These are phyloP conservation scores for Nakaseomyces nivariensis DNA, from an alignment of 1,139 yeast species.

Conservation along the genomic window DNA sequence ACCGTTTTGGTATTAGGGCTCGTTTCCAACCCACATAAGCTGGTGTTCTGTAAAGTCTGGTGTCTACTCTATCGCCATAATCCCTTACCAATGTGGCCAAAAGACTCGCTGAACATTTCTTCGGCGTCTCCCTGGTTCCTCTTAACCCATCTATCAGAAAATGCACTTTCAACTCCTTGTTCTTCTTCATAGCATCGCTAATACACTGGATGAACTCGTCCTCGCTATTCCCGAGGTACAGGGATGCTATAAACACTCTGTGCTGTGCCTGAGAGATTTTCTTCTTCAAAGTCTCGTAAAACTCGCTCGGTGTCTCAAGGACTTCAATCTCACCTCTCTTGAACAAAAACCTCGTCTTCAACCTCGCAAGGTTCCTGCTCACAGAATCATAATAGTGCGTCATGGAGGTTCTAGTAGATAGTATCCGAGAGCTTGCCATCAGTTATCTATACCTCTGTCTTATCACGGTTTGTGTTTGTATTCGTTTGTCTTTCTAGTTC, in stretches of 20 bases:
- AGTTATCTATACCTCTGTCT: too few species aligned
- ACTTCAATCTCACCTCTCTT: conserved; percentile 53
- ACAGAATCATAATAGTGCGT: not conserved
- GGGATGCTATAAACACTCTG: conserved; percentile 70
- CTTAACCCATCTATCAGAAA: conserved; percentile 80
- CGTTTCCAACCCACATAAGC: conserved; percentile 61
- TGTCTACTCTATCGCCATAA: conserved; percentile 64
- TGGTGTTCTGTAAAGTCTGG: conserved; percentile 87
- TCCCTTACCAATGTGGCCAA: conserved; percentile 57
- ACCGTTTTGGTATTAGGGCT: conserved; percentile 61
- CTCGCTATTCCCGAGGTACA: conserved; percentile 80
- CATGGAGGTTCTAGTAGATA: not conserved
- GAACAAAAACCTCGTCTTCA: conserved; percentile 40
- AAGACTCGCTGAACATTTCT: conserved; percentile 64
- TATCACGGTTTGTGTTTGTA: too few species aligned
- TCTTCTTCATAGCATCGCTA: conserved; percentile 46
- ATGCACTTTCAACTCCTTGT: conserved; percentile 54
- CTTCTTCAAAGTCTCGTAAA: conserved; percentile 50
- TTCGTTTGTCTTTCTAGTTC: too few species aligned
- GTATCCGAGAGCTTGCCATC: not conserved
- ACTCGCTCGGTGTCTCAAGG: conserved; percentile 54
- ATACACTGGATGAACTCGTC: conserved; percentile 59
- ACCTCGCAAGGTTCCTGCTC: not conserved
- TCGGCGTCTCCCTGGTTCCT: conserved; percentile 89
- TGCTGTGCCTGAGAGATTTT: conserved; percentile 46